Base-by-base conservation (phyloP, 352 stramenopile genomes). In the Globisporangium spiculum region DNA sequence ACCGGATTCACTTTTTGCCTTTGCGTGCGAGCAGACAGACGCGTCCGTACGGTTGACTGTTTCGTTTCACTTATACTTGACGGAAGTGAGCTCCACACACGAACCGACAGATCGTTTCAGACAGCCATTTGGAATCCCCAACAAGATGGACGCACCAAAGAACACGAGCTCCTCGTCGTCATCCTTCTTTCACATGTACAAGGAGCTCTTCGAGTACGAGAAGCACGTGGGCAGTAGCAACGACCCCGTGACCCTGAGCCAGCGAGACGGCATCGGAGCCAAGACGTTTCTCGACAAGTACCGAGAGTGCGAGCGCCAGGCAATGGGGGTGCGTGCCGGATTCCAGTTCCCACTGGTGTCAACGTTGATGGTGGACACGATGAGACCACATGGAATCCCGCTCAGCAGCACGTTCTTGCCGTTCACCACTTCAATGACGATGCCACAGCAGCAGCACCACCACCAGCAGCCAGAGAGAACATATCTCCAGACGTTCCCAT, bases 121-220 rank as follows among this genome's bases (percentile, higher is more conserved):
- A 22, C 16, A 20, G 14, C 1, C 16, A 8, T 20, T 20, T 50
- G 14, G 16, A 50, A 20, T n/a, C 12, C 8, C 41, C 16, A 18
- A n/a, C 41, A 50, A 58, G 32, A 48, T 61, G 56, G 30, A 22
- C 26, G 32, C 56, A 61, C 56, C 56, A 30, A 18, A 61, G 18
- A 48, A 34, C 30, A 16, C 44, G 24, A 20, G 30, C 14, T 20
- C 60, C 7, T 34, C 24, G 12, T 27, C 48, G n/a, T 52, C 16
- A 14, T 72, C 72, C 46, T 91, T 94, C 75, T 92, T 93, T 56
- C 55, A 76, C 27, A 66, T 72, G 57, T 69, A 91, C 73, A 82
- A 85, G 59, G 73, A 90, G 2, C 65, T 93, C 46, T 93, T 92
- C 57, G 75, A 90, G 58, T 94, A 87, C 55, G 76, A 89, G 18